Base-by-base conservation (phyloP, 345 rosid species). In the Eutrema yunnanense region DNA sequence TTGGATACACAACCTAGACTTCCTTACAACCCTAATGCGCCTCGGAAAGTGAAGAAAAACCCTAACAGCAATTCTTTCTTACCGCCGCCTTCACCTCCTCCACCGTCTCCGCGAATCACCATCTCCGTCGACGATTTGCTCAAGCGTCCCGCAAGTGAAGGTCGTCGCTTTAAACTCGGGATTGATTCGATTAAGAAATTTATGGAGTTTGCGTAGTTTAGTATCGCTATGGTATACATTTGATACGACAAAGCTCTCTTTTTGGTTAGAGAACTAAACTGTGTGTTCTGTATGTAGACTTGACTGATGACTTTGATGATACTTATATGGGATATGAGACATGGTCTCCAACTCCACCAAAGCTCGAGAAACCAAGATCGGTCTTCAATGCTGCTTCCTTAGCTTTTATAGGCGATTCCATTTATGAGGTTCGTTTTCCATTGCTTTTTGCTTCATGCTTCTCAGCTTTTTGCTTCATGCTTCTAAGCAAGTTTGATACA, bases 1-100 rank as follows among this genome's bases (percentile, higher is more conserved):
- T 86, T 84, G 79, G 98, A 89, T 81, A 88, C 86, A 58, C 88
- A 83, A 32, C 85, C 83, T 60, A 81, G 90, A 49, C 86, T 82
- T 49, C 74, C 89, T 0, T 90, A 90, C 84, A 90, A 90, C 61
- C 98, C 83, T 54, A 87, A 93, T 77, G 89, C 98, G 51, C 98
- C 98, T 8, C 83, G 83, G 6, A 87, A 84, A 53, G 80, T 78
- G 49, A 79, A 80, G 55, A 81, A 81, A 57, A 62, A 5, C 42
- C 84, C 79, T 40, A 46, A 58, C 29, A 49, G 68, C 6, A 68
- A 65, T 36, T 46, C 83, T 36, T 43, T 73, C 38, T 40, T 75
- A 43, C 53, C 74, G 0, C 75, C 74, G 32, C 67, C 73, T 37
- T 67, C 67, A 11, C 43, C 84, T 29, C 50, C 83, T 29, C 51